Evolutionary conservation across 768 basidiomycete species (phyloP).

Genomic region (Tephrocybe sp.): DNA sequence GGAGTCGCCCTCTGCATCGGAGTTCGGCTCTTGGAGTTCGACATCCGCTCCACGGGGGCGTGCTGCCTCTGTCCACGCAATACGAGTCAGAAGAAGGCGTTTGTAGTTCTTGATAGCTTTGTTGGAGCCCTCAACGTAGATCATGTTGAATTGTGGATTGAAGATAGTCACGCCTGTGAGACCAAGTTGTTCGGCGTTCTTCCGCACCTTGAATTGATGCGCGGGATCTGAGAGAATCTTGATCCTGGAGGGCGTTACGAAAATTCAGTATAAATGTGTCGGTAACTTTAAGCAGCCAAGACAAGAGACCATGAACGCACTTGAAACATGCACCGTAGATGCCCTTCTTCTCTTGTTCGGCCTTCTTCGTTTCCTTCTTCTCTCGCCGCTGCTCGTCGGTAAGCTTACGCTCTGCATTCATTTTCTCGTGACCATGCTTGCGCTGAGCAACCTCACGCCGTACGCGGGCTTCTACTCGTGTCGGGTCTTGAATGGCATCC

Average conservation of each 20-base stretch:
- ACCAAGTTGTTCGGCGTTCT: constrained; percentile 91
- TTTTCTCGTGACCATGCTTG: constrained; percentile 87
- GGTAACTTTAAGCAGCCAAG: neutral
- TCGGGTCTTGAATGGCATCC: constrained; percentile 96
- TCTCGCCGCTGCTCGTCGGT: constrained; percentile 88
- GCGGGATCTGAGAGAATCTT: constrained; percentile 87
- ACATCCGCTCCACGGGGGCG: constrained; percentile 74
- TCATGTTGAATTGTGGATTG: constrained; percentile 85
- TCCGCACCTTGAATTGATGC: constrained; percentile 95
- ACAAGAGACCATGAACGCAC: constrained; percentile 61
- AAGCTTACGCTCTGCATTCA: constrained; percentile 89
- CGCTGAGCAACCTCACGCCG: constrained; percentile 90
- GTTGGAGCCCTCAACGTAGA: constrained; percentile 90
- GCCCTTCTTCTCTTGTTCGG: constrained; percentile 85
- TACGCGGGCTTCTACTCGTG: constrained; percentile 94
- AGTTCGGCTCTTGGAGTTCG: constrained; percentile 56
- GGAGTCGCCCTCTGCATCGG: constrained; percentile 37
- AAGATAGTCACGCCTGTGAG: constrained; percentile 90
- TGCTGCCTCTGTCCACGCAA: constrained; percentile 92
- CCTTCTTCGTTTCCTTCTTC: constrained; percentile 84
- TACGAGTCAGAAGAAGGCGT: constrained; percentile 80
- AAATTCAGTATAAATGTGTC: neutral
- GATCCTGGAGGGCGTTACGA: constrained; percentile 48
- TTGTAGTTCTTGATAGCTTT: constrained; percentile 89
- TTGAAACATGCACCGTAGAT: constrained; percentile 88